Evolutionary conservation across 2,329 filamentous ascomycete genomes (phyloP).

Genomic region (Penicillium sp.): DNA sequence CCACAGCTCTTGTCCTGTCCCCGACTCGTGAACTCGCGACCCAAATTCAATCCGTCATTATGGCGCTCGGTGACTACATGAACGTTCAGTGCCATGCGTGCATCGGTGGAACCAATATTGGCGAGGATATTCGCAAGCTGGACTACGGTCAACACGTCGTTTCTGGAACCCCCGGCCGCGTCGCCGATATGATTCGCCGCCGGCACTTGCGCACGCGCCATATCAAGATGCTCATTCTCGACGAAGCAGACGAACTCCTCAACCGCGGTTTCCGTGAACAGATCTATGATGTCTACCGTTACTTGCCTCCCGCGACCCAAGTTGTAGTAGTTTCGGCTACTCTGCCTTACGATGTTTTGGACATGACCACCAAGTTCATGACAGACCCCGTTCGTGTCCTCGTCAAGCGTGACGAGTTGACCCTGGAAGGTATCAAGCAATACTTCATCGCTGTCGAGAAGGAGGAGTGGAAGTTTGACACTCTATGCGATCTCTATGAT

Average conservation of each 20-base stretch:
- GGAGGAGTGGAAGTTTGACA: constrained; percentile 99
- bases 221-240: constrained; percentile 99
- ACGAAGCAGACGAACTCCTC: constrained; percentile 99
- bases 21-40: constrained; percentile 95
- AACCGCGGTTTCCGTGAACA: constrained; percentile 99
- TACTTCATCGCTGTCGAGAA: constrained; percentile 99
- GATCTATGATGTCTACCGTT: constrained; percentile 99
- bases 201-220: constrained; percentile 93
- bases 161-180: constrained; percentile 96
- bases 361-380: constrained; percentile 99
- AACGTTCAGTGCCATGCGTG: constrained; percentile 98
- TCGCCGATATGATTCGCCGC: constrained; percentile 99
- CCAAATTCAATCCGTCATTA: constrained; percentile 99
- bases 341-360: constrained; percentile 98
- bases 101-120: constrained; percentile 97
- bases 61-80: constrained; percentile 99
- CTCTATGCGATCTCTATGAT: constrained; percentile 97
- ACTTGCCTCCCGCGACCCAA: constrained; percentile 96
- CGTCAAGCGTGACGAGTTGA: constrained; percentile 99
- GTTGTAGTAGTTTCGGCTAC: constrained; percentile 97
- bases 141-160: constrained; percentile 96
- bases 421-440: constrained; percentile 99
- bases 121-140: constrained; percentile 98
- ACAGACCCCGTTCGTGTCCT: constrained; percentile 97
- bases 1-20: constrained; percentile 79